A percentile compares a stretch with the other conserved stretches of the same genome.
Conservation (phyloP, 129 eudicot species). For the Helichrysum umbraculigerum region DNA sequence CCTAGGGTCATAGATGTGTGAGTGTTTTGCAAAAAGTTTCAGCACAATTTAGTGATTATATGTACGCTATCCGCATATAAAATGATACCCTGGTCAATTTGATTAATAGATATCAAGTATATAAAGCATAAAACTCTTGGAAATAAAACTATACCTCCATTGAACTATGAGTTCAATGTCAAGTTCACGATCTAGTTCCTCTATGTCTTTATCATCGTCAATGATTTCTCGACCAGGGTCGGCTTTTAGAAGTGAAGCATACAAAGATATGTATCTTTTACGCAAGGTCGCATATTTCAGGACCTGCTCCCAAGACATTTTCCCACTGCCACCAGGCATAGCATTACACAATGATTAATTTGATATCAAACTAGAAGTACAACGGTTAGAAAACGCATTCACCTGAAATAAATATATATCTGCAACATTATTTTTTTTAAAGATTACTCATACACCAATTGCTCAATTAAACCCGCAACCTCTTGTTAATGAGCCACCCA, state of each 20-base stretch:
- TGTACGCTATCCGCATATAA: not conserved
- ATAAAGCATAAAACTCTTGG: not conserved
- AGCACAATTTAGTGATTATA: slow-evolving; percentile 1
- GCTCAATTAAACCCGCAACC: too few species aligned
- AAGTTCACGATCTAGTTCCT: slow-evolving; percentile 88
- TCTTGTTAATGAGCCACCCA: too few species aligned
- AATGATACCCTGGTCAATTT: not conserved
- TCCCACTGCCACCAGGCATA: slow-evolving; percentile 65
- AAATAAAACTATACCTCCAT: slow-evolving; percentile 68
- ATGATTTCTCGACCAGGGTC: slow-evolving; percentile 54
- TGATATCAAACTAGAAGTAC: slow-evolving; percentile 6
- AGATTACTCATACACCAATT: too few species aligned
- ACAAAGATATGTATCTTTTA: slow-evolving; percentile 80
- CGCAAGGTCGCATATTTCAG: slow-evolving; percentile 85
- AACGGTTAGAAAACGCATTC: slow-evolving; percentile 14
- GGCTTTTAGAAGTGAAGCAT: slow-evolving; percentile 83
- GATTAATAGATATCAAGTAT: slow-evolving; percentile 5
- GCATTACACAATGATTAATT: slow-evolving; percentile 17
- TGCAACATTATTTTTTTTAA: not conserved
- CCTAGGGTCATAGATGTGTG: not conserved
- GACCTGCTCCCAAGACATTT: slow-evolving; percentile 91
- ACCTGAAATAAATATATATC: not conserved
- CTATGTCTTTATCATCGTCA: slow-evolving; percentile 82
- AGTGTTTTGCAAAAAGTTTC: not conserved
- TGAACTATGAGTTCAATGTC: slow-evolving; percentile 90